Evolutionary conservation across 345 rosid species (phyloP), one percentile per base, ranked within the genome.

Genomic region (Kernera saxatilis): DNA sequence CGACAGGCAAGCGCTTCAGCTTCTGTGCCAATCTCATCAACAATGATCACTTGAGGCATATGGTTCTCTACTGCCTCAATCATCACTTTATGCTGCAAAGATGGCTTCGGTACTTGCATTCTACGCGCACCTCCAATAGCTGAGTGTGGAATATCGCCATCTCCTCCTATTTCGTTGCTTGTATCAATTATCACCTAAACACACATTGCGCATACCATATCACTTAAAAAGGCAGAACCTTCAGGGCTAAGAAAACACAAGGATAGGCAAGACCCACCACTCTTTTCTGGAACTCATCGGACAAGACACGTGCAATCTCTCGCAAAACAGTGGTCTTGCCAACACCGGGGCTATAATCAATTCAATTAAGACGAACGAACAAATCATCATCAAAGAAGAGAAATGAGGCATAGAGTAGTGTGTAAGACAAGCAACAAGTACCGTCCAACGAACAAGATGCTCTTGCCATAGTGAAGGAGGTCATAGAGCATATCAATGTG

Each of bases 81-180:
- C 92, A 89, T 87, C 54, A 89, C 86, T 77, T 66, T 81, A 71
- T 89, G 88, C 64, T 89, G 92, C 79, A 82, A 60, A 15, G 84
- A 81, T 36, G 86, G 85, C 21, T 87, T 79, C 0, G 88, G 85
- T 45, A 89, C 96, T 75, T 87, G 92, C 90, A 87, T 82, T 74
- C 96, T 85, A 54, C 92, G 77, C 5, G 96, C 90, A 26, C 86
- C 77, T 60, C 96, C 96, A 36, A 89, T 84, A 65, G 87, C 92
- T 23, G 86, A 77, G 77, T 87, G 89, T 3, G 89, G 96, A 73
- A 89, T 77, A 73, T 89, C 77, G 9, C 92, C 91, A 77, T 87
- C 90, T 22, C 92, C 91, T 72, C 91, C 96, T 25, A 87, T 85
- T 77, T 89, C 92, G 15, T 89, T 89, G 82, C 87, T 85, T 1